Conservation (phyloP, 1,139 yeast species). For the Kluyveromyces sp. region DNA sequence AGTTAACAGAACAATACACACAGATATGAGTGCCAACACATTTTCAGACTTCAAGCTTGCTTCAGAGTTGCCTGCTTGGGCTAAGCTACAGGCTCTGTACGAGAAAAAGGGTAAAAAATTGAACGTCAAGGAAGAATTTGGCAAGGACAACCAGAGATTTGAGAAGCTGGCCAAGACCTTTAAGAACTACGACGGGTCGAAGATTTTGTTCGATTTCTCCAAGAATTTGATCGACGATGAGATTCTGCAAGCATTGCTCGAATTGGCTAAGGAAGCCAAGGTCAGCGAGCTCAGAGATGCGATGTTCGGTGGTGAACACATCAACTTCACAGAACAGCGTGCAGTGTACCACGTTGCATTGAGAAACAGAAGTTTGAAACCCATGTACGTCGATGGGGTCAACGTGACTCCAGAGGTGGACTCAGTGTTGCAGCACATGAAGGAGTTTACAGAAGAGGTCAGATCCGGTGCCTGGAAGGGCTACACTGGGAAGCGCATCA, state of each 20-base stretch:
- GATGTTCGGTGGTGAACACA: slow-evolving; percentile 87
- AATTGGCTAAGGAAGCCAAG: slow-evolving; percentile 84
- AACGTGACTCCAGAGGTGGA: slow-evolving; percentile 89
- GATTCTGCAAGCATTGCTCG: slow-evolving; percentile 55
- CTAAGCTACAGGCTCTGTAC: slow-evolving; percentile 63
- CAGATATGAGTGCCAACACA: slow-evolving; percentile 17
- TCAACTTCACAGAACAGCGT: slow-evolving; percentile 91
- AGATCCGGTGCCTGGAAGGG: slow-evolving; percentile 96
- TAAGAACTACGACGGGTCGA: slow-evolving; percentile 74
- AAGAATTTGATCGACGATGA: slow-evolving; percentile 89
- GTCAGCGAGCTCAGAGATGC: slow-evolving; percentile 83
- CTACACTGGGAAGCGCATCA: slow-evolving; percentile 88
- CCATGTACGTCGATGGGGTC: slow-evolving; percentile 81
- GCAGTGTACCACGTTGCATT: slow-evolving; percentile 96
- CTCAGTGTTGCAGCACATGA: slow-evolving; percentile 87
- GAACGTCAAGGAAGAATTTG: slow-evolving; percentile 71
- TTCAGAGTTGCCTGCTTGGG: slow-evolving; percentile 79
- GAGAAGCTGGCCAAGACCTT: slow-evolving; percentile 70
- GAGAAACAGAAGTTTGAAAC: slow-evolving; percentile 79
- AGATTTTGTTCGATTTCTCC: slow-evolving; percentile 89
- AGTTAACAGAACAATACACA: background rate
- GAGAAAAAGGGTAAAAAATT: slow-evolving; percentile 60
- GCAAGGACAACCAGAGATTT: slow-evolving; percentile 66
- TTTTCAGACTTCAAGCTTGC: slow-evolving; percentile 56
- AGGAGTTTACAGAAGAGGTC: slow-evolving; percentile 81